A percentile compares a stretch with the other conserved stretches of the same genome.
Evolutionary conservation across 495 filamentous ascomycete genomes (phyloP).

Genomic region (Letharia lupina): DNA sequence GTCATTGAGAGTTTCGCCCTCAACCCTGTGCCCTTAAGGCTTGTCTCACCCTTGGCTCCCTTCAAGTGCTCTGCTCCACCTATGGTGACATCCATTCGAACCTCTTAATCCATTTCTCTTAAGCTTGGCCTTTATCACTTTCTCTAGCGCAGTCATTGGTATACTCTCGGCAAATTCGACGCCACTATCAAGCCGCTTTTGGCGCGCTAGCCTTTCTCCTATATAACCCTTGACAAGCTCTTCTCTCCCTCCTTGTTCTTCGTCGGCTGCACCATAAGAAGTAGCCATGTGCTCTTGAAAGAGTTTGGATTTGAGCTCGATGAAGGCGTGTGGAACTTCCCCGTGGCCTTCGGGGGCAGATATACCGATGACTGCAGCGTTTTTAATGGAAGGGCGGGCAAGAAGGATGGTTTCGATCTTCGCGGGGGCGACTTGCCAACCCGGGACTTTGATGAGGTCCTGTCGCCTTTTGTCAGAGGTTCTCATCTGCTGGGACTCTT

Average conservation of each 20-base stretch:
- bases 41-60: neutral
- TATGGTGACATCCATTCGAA: neutral
- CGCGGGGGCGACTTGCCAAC: conserved; percentile 75
- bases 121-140: conserved; percentile 62
- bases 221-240: conserved; percentile 55
- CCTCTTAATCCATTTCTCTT: conserved; percentile 43
- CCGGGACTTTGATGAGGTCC: conserved; percentile 79
- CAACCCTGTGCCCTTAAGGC: neutral
- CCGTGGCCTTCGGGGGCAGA: conserved; percentile 41
- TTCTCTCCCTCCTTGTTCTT: conserved; percentile 35
- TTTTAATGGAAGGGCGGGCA: conserved; percentile 56
- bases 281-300: conserved; percentile 64
- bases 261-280: conserved; percentile 18
- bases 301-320: conserved; percentile 51
- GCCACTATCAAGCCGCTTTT: conserved; percentile 62
- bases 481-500: conserved; percentile 16
- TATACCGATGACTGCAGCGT: conserved; percentile 72
- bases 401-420: conserved; percentile 73
- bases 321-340: conserved; percentile 63
- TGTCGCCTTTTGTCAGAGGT: conserved; percentile 28
- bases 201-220: conserved; percentile 47
- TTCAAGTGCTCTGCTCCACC: neutral
- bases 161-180: conserved; percentile 58
- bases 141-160: conserved; percentile 67
- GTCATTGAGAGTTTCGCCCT: neutral